Conservation (phyloP, 176 grass and related monocot genomes). For the Alopecurus myosuroides region DNA sequence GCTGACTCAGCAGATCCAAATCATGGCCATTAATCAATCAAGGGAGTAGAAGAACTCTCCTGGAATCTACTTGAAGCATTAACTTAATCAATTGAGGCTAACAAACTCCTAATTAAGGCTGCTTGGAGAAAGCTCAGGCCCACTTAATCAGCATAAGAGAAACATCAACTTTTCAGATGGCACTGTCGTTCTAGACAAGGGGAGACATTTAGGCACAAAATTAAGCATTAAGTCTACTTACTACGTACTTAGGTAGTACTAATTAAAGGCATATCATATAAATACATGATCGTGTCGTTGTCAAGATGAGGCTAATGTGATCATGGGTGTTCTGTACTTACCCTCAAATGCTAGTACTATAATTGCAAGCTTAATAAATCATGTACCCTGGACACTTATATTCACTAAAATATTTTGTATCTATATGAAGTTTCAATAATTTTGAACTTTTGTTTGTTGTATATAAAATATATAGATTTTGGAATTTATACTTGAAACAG, state of each 20-base stretch:
- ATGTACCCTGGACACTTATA: not conserved
- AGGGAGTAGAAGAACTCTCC: slow-evolving; percentile 28
- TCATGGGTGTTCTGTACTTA: not conserved
- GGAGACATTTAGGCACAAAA: slow-evolving; percentile 35
- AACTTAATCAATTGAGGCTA: slow-evolving; percentile 31
- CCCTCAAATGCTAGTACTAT: not conserved
- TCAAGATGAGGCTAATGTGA: slow-evolving; percentile 24
- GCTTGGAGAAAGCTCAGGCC: slow-evolving; percentile 16
- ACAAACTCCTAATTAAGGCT: slow-evolving; percentile 25
- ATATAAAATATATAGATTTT: not conserved
- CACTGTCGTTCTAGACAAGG: slow-evolving; percentile 35
- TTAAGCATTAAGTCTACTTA: not conserved
- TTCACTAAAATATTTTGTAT: not conserved
- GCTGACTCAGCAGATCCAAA: slow-evolving; percentile 45
- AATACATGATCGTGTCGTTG: slow-evolving; percentile 17
- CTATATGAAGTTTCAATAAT: not conserved
- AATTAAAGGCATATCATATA: slow-evolving; percentile 1
- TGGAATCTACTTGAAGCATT: slow-evolving; percentile 46
- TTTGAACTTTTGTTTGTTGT: not conserved
- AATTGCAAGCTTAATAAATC: not conserved
- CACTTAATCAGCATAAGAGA: slow-evolving; percentile 31
- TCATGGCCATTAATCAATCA: slow-evolving; percentile 35
- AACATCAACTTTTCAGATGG: slow-evolving; percentile 47
- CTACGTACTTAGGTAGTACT: not conserved
- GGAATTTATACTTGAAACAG: not conserved